Base-by-base conservation (phyloP, 192 early-diverging fungal genomes). In the Backusella australiensis region DNA sequence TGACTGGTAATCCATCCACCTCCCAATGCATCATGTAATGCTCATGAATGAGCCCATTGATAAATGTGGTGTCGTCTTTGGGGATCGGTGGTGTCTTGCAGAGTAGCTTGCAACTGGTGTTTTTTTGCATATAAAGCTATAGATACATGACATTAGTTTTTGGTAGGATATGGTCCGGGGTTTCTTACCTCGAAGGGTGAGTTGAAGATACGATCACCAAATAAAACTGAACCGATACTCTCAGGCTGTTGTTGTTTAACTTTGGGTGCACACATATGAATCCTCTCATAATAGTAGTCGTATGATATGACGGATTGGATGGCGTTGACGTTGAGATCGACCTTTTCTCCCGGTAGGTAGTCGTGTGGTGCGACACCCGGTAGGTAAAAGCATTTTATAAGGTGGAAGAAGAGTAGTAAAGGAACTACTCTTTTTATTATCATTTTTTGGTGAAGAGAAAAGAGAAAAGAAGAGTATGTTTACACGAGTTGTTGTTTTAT, bases 291-390 rank as follows among this genome's bases (percentile, higher is more conserved):
- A 80, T 98, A 98, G 81, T 92, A 96, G 75, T 95, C 94, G 80
- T 93, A 96, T 3, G 95, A 89, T 35, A 97, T 87, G 41, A 93
- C 88, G 67, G 89, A 83, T 6, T 94, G 93, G 39, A 97, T 86
- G 12, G 94, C 90, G 79, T 98, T 98, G 34, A 98, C 96, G 73
- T 86, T 86, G 35, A 98, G 80, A 26, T 89, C 87, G 4, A 98
- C 96, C 17, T 70, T 67, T 69, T 91, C 90, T 29, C 87, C 89
- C 29, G 81, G 77, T 39, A 75, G 77, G 81, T 96, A 98, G 78
- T 98, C 95, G 42, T 90, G 85, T 32, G 97, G 97, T 0, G 95
- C 95, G 38, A 98, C 93, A 36, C 97, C 97, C 6, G 97, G 97
- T 19, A 98, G 86, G 79, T 98, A 98, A 85, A 97, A 98, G 6